These are phyloP conservation scores for Yamadazyma blattariae DNA, from an alignment of 1,139 yeast species.

Conservation along the genomic window DNA sequence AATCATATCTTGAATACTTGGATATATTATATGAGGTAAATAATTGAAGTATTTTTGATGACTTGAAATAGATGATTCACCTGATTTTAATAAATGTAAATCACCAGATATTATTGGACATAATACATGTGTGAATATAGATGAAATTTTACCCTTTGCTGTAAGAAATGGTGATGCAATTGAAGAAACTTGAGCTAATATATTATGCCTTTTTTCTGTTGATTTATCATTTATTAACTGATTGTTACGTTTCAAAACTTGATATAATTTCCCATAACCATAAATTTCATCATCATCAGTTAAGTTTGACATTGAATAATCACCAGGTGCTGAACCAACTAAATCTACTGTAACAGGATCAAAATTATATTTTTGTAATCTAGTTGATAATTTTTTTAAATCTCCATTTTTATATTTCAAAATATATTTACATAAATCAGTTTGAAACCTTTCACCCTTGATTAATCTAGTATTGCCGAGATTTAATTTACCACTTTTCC, in stretches of 20 bases:
- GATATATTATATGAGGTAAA: constrained; percentile 50
- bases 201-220: constrained; percentile 7
- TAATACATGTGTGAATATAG: constrained; percentile 55
- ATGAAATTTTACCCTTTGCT: constrained; percentile 29
- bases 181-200: constrained; percentile 55
- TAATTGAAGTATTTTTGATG: constrained; percentile 30
- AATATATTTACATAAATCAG: constrained; percentile 43
- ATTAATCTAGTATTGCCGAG: constrained; percentile 8
- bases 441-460: constrained; percentile 22
- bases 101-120: constrained; percentile 37
- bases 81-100: constrained; percentile 26
- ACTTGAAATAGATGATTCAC: constrained; percentile 18
- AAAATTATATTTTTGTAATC: constrained; percentile 40
- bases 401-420: constrained; percentile 31
- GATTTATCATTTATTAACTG: constrained; percentile 20
- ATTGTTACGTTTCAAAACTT: constrained; percentile 32
- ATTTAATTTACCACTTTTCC: constrained; percentile 55
- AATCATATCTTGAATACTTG: constrained; percentile 50
- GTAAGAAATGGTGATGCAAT: constrained; percentile 53
- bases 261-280: constrained; percentile 54
- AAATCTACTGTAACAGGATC: constrained; percentile 48
- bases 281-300: constrained; percentile 23
- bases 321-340: constrained; percentile 57
- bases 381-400: constrained; percentile 25
- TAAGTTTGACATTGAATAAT: constrained; percentile 16